Conservation (phyloP, 2,329 filamentous ascomycete species). For the Rhynchosporium agropyri region DNA sequence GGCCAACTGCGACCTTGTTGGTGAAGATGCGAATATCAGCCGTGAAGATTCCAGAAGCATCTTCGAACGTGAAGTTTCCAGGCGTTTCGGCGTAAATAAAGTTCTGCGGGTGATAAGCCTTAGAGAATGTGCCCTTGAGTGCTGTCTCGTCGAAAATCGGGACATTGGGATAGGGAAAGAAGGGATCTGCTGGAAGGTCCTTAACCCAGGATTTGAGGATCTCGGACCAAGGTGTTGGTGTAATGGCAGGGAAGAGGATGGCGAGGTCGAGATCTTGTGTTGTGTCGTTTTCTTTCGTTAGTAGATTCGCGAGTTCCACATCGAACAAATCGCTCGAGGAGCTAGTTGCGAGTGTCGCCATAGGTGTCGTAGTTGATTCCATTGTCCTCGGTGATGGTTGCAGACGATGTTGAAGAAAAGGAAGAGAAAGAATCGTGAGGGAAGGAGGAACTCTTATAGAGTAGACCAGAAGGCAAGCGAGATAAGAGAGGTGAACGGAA, state of each 20-base stretch:
- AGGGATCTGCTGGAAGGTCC: background rate
- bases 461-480: background rate
- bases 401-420: background rate
- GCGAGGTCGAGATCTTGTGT: too few relatives aligned
- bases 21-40: conserved; percentile 3
- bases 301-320: too few relatives aligned
- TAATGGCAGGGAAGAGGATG: background rate
- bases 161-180: background rate
- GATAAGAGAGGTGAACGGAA: too few relatives aligned
- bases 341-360: background rate
- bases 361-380: background rate
- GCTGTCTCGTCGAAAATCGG: background rate
- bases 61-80: background rate
- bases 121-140: background rate
- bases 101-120: background rate
- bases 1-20: background rate
- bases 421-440: background rate
- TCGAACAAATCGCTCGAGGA: background rate
- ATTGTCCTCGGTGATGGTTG: background rate
- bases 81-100: background rate
- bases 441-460: background rate
- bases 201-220: background rate
- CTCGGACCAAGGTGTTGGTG: background rate
- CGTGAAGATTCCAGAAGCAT: background rate
- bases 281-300: too few relatives aligned